These are phyloP conservation scores for Starmerella tilneyi DNA, from an alignment of 805 yeast species.

Conservation along the genomic window DNA sequence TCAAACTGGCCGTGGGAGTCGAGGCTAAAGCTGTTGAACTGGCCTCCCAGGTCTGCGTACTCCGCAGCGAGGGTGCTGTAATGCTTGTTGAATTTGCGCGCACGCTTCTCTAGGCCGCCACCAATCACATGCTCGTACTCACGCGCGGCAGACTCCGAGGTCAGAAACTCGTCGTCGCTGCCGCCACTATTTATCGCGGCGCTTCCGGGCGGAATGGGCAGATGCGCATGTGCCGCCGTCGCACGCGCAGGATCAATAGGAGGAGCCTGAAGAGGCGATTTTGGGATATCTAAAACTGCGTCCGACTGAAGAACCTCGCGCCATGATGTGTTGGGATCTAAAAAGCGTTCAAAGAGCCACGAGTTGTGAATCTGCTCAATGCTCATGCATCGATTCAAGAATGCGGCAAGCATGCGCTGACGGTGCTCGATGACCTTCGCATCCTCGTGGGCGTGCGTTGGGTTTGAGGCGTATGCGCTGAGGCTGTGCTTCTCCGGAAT, in stretches of 20 bases:
- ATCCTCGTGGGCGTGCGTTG: conserved; percentile 39
- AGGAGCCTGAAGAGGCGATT: conserved; percentile 46
- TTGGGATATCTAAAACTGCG: conserved; percentile 45
- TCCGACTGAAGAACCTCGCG: conserved; percentile 55
- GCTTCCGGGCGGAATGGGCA: conserved; percentile 50
- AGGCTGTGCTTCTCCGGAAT: conserved; percentile 79
- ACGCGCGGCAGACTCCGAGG: conserved; percentile 35
- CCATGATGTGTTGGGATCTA: conserved; percentile 83
- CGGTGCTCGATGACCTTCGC: conserved; percentile 48
- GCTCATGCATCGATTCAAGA: conserved; percentile 62
- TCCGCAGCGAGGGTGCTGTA: conserved; percentile 52
- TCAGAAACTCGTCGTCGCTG: not conserved
- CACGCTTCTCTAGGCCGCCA: conserved; percentile 45
- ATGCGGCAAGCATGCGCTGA: conserved; percentile 62
- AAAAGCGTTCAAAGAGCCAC: conserved; percentile 59
- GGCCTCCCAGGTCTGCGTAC: conserved; percentile 67
- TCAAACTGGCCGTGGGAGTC: conserved; percentile 35
- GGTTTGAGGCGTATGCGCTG: conserved; percentile 38
- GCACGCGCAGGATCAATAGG: conserved; percentile 51
- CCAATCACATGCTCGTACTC: conserved; percentile 40
- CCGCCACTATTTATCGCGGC: conserved; percentile 26
- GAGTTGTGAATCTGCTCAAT: conserved; percentile 48
- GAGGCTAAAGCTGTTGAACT: conserved; percentile 49
- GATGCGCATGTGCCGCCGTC: conserved; percentile 47
- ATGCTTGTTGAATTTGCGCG: conserved; percentile 44